phyloP scores from a whole-genome alignment of 192 early-diverging fungal species.

The Neocallimastix lanati region DNA sequence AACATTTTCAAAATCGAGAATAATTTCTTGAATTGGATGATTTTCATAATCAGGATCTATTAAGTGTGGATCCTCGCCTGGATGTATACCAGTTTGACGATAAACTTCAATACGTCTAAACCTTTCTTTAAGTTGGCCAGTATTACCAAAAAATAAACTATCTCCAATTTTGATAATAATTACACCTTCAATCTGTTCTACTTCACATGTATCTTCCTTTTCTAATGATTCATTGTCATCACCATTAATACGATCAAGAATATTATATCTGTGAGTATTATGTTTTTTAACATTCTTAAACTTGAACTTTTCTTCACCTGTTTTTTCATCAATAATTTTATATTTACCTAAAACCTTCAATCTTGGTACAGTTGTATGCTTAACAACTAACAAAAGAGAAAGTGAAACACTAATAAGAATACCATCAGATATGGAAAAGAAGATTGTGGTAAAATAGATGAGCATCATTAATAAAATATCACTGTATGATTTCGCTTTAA shows the following conservation, averaged over 20 bases:
- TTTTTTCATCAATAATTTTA: neutral
- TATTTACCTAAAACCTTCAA: slow-evolving; percentile 51
- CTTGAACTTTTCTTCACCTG: neutral
- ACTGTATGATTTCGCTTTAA: slow-evolving; percentile 55
- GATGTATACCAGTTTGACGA: slow-evolving; percentile 87
- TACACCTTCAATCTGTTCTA: slow-evolving; percentile 64
- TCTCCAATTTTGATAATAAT: slow-evolving; percentile 84
- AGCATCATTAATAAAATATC: slow-evolving; percentile 68
- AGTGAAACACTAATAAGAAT: slow-evolving; percentile 76
- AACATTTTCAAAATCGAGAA: slow-evolving; percentile 87
- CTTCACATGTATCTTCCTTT: slow-evolving; percentile 12
- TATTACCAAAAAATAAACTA: slow-evolving; percentile 91
- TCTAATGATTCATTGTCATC: neutral
- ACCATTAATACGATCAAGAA: neutral
- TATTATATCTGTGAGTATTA: neutral
- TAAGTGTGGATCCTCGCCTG: slow-evolving; percentile 59
- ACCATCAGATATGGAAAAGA: slow-evolving; percentile 79
- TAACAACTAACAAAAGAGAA: slow-evolving; percentile 77
- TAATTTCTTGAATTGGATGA: slow-evolving; percentile 29
- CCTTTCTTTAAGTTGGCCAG: slow-evolving; percentile 86
- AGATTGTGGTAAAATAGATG: slow-evolving; percentile 79
- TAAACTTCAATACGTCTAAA: slow-evolving; percentile 81
- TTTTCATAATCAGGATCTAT: slow-evolving; percentile 2
- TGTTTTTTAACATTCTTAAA: neutral
- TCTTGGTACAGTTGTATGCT: slow-evolving; percentile 70